phyloP scores from a whole-genome alignment of 2,329 filamentous ascomycete species.

The Alternaria infectoria region DNA sequence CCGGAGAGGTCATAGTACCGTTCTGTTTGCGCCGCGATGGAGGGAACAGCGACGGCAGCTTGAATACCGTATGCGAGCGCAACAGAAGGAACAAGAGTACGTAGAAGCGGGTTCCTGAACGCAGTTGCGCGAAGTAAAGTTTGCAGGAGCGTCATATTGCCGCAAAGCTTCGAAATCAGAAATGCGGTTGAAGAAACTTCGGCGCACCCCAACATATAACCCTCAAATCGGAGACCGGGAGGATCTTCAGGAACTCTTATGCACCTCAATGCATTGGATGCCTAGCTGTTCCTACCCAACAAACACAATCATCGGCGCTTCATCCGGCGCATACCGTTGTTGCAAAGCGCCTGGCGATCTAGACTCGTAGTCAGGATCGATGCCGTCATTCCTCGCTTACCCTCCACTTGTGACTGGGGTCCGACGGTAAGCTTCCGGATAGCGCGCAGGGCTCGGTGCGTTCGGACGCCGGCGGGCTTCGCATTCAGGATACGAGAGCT shows the following conservation, averaged over 20 bases:
- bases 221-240: neutral
- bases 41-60: slow-evolving; percentile 66
- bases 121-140: slow-evolving; percentile 65
- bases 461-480: slow-evolving; percentile 3
- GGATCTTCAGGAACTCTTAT: slow-evolving; percentile 1
- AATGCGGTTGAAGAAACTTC: neutral
- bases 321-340: slow-evolving; percentile 5
- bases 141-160: slow-evolving; percentile 45
- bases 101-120: slow-evolving; percentile 67
- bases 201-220: neutral
- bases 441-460: neutral
- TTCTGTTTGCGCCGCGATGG: slow-evolving; percentile 65
- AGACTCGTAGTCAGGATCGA: slow-evolving; percentile 33
- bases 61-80: slow-evolving; percentile 69
- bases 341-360: slow-evolving; percentile 24
- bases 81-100: slow-evolving; percentile 67
- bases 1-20: slow-evolving; percentile 73
- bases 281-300: neutral
- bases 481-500: neutral
- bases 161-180: neutral
- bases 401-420: slow-evolving; percentile 1
- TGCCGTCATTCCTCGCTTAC: slow-evolving; percentile 32
- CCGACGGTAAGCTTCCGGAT: neutral
- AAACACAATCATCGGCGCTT: neutral
- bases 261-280: neutral